Base-by-base conservation (phyloP, 1,139 yeast species). In the Taiozyma sp. region DNA sequence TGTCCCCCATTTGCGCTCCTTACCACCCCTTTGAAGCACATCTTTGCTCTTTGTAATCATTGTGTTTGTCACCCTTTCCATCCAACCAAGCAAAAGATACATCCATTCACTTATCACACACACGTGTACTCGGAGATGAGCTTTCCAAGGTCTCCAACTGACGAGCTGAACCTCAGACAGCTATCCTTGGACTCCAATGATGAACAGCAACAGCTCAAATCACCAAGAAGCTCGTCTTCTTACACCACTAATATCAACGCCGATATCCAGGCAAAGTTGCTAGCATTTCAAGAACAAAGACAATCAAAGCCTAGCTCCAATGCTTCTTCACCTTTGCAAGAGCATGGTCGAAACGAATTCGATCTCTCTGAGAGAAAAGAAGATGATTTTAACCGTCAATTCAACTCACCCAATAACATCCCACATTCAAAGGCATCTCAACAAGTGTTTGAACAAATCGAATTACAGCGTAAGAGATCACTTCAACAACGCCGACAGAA, bases 251-350 rank as follows among this genome's bases (percentile, higher is more conserved):
- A 65, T 47, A 69, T 71, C 48, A 84, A 78, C 63, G 82, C 88
- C 12, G 88, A 83, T 56, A 76, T 85, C 47, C 93, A 86, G 66
- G 93, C 93, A 1, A 72, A 90, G 56, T 73, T 87, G 47, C 69
- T 84, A 67, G 92, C 92, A 0, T 84, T 85, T 57, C 93, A 86
- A 64, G 86, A 83, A 57, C 81, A 79, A 62, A 70, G 89, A 47
- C 58, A 51, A 45, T 48, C 47, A 10, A 59, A 52, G 44, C 51
- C 54, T 6, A 39, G 43, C 38, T 54, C 57, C 23, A 46, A 13
- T 14, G 44, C 41, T 19, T 49, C 51, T 22, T 47, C 53, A 13
- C 53, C 54, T 29, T 22, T 46, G 30, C 53, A 28, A 45, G 47
- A 43, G 27, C 43, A 40, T 8, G 10, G 8, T 10, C 24, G 41